Base-by-base conservation (phyloP, 139 green algal species). In the Chlorella vulgaris region DNA sequence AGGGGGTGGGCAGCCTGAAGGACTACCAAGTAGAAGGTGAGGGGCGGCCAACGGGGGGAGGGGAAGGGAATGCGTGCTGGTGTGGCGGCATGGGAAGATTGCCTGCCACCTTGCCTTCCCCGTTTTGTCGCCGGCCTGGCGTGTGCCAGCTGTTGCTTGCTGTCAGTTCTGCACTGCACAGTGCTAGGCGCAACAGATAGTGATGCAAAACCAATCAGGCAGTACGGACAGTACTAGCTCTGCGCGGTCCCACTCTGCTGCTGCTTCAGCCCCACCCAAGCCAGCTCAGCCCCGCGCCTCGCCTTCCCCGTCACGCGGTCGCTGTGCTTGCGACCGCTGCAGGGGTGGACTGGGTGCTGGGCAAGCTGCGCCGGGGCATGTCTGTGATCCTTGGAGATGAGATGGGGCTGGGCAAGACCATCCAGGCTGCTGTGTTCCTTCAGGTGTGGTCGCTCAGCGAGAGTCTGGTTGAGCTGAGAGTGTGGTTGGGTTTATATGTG, bases 331-430 rank as follows among this genome's bases (percentile, higher is more conserved):
- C 3, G 5, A 42, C 36, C 39, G 24, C n/a, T 21, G 38, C 80
- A 84, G 80, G 80, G 31, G 38, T 85, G 53, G 81, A 3, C 71
- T 85, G 73, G 71, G 22, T 77, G 84, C 85, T 95, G 62, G 76
- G 74, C 51, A 93, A 92, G 81, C 84, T 95, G 55, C 90, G 90
- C 71, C 71, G 82, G 40, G 80, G 84, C 31, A 53, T 91, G 55
- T 91, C 90, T 13, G 90, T 86, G 21, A 96, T 96, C 6, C 76
- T 96, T 43, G 93, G 92, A 19, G 93, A 96, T 39, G 93, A 96
- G 74, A 96, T 96, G 93, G 90, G 90, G 0, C 86, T 93, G 28
- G 90, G 90, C 71, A 93, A 93, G 78, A 91, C 78, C n/a, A 75
- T 75, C 39, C 68, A 71, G 79, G 79, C 68, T 2, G 68, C 53